Evolutionary conservation across 2,329 filamentous ascomycete species (phyloP).

Genomic region (Aspergillus sp.): DNA sequence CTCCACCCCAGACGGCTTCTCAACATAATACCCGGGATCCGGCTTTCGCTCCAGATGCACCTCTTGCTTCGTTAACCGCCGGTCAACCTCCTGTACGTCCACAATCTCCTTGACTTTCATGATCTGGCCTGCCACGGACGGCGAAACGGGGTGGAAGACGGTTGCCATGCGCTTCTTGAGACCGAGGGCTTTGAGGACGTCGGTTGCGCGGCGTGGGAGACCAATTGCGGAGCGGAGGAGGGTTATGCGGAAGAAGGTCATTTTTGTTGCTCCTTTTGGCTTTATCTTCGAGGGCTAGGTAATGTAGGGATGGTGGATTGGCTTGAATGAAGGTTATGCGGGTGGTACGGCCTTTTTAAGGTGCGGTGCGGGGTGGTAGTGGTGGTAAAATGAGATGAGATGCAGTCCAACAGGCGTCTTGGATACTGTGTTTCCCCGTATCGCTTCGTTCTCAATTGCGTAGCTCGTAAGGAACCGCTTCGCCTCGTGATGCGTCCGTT

Average conservation of each 20-base stretch:
- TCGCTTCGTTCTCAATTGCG: no score
- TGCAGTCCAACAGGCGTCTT: no score
- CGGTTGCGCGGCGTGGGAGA: slow-evolving; percentile 68
- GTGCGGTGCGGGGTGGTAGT: neutral
- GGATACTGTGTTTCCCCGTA: no score
- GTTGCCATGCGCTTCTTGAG: slow-evolving; percentile 76
- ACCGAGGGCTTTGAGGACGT: slow-evolving; percentile 76
- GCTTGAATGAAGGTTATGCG: neutral
- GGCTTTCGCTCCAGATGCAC: slow-evolving; percentile 64
- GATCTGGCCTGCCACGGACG: slow-evolving; percentile 78
- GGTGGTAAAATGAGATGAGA: no score
- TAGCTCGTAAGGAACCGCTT: no score
- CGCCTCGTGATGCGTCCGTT: no score
- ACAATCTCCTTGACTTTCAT: slow-evolving; percentile 92
- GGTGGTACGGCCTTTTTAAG: neutral
- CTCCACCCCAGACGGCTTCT: slow-evolving; percentile 43
- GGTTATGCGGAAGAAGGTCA: slow-evolving; percentile 85
- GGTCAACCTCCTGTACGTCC: slow-evolving; percentile 67
- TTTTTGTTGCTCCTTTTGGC: slow-evolving; percentile 25
- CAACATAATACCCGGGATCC: slow-evolving; percentile 71
- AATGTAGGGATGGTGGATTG: neutral
- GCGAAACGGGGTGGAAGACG: slow-evolving; percentile 78
- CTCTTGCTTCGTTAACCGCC: slow-evolving; percentile 55
- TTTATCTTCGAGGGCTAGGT: neutral
- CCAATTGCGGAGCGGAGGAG: slow-evolving; percentile 85